phyloP scores from a whole-genome alignment of 345 rosid genomes.

The Pistacia atlantica region DNA sequence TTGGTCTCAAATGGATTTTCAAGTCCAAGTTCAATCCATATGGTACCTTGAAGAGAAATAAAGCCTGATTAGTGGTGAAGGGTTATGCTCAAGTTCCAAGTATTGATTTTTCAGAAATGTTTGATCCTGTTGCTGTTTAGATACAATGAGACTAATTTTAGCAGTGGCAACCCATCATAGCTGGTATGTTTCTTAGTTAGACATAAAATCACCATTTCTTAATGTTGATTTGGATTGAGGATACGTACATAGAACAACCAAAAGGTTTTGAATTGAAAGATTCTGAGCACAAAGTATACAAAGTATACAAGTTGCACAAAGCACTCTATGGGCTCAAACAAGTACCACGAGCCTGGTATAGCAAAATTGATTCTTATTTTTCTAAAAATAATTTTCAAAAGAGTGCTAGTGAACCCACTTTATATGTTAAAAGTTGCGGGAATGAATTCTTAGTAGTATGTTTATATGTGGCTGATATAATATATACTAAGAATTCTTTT shows the following conservation, averaged over 20 bases:
- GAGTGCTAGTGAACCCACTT: too few species aligned
- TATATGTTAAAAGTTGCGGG: too few species aligned
- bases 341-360: not conserved
- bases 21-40: not conserved
- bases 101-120: too few species aligned
- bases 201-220: not conserved
- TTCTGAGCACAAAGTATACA: too few species aligned
- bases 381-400: too few species aligned
- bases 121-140: too few species aligned
- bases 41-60: not conserved
- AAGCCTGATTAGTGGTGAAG: not conserved
- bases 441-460: not conserved
- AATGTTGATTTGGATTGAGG: not conserved
- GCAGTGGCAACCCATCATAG: too few species aligned
- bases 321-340: not conserved
- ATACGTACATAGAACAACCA: not conserved
- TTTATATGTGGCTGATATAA: constrained; percentile 10
- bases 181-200: too few species aligned
- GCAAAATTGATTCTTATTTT: not conserved
- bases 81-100: not conserved
- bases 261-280: not conserved
- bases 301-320: not conserved
- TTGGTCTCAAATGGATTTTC: too few species aligned
- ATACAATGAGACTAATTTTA: too few species aligned
- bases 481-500: not conserved